A percentile compares a stretch with the other conserved stretches of the same genome.
Evolutionary conservation across 1,139 yeast species (phyloP).

Genomic region (Suhomyces chickasaworum): DNA sequence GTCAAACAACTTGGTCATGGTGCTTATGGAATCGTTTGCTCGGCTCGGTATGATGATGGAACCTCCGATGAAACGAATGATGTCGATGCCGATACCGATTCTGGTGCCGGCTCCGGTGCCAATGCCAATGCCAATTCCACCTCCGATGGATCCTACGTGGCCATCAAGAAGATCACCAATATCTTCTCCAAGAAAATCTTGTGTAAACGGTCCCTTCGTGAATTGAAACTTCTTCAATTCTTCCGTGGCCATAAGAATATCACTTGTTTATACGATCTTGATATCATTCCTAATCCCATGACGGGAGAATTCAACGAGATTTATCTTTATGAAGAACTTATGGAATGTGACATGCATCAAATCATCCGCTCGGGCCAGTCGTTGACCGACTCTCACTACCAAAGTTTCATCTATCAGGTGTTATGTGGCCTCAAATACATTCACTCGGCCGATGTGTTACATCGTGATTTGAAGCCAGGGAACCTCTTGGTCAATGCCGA

Average conservation of each 20-base stretch:
- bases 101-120: constrained; percentile 11
- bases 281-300: constrained; percentile 75
- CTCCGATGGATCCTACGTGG: constrained; percentile 57
- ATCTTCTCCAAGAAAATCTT: constrained; percentile 85
- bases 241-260: constrained; percentile 93
- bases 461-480: constrained; percentile 93
- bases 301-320: constrained; percentile 82
- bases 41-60: constrained; percentile 84
- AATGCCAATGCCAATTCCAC: constrained; percentile 12
- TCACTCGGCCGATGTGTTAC: constrained; percentile 94
- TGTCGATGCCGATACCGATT: constrained; percentile 11
- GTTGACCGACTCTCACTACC: constrained; percentile 92
- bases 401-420: constrained; percentile 87
- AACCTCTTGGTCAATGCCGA: constrained; percentile 92
- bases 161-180: constrained; percentile 92
- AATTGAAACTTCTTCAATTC: constrained; percentile 81
- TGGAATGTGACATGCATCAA: constrained; percentile 99
- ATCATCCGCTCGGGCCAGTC: constrained; percentile 93
- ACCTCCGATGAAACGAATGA: constrained; percentile 20
- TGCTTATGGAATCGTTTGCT: constrained; percentile 94
- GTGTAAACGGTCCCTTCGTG: constrained; percentile 88
- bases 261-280: constrained; percentile 90
- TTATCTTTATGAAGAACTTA: constrained; percentile 87
- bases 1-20: constrained; percentile 95
- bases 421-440: constrained; percentile 91